A percentile compares a stretch with the other conserved stretches of the same genome.
Conservation (phyloP, 768 basidiomycete species). For the Brasilioporus rufonigricans region DNA sequence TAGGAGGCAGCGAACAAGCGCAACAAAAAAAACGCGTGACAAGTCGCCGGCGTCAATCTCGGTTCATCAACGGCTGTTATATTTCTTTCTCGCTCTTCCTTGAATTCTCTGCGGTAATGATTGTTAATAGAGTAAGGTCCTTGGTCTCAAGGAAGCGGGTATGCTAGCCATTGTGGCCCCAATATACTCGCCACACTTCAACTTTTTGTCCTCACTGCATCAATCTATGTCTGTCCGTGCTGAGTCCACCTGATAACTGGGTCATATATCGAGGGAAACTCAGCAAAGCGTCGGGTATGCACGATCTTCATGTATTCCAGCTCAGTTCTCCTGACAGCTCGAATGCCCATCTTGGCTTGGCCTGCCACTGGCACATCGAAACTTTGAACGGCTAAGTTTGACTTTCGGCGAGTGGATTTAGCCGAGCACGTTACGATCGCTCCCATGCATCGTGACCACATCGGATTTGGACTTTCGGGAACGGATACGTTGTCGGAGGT, state of each 20-base stretch:
- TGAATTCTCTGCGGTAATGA: neutral
- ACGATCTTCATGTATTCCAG: neutral
- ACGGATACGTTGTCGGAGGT: neutral
- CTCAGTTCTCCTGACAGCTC: conserved; percentile 10
- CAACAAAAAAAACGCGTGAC: conserved; percentile 6
- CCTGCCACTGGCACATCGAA: neutral
- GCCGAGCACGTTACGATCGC: neutral
- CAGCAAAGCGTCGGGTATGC: conserved; percentile 5
- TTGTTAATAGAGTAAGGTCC: neutral
- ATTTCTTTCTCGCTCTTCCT: neutral
- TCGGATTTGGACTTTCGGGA: neutral
- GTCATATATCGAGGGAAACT: neutral
- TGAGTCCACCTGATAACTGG: neutral
- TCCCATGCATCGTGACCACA: neutral
- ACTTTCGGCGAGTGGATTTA: neutral
- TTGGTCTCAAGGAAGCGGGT: neutral
- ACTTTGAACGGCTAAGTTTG: conserved; percentile 17
- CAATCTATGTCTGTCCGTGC: neutral
- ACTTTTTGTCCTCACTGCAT: neutral
- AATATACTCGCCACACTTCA: neutral
- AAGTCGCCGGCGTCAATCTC: conserved; percentile 2
- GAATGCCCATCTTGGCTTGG: neutral
- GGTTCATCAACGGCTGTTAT: neutral
- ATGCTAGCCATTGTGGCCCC: neutral
- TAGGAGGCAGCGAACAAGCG: neutral